Evolutionary conservation across 257 asterid species (phyloP).

Genomic region (Ilex asprella): DNA sequence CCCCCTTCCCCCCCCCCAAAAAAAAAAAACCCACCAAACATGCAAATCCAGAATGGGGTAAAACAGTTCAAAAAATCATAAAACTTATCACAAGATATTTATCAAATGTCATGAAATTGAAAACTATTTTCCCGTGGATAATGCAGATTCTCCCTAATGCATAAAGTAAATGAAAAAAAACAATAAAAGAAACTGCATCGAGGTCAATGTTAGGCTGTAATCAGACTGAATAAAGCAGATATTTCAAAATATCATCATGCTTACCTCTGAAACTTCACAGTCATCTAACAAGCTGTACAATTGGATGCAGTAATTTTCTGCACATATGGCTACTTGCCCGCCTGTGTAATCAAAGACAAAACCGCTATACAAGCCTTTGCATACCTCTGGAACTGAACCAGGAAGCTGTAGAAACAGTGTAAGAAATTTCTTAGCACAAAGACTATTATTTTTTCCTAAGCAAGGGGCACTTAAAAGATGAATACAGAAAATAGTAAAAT

Average conservation of each 20-base stretch:
- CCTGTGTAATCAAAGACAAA: slow-evolving; percentile 44
- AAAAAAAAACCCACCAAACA: too few relatives aligned
- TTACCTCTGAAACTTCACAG: slow-evolving; percentile 85
- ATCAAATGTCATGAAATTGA: too few relatives aligned
- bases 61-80: too few relatives aligned
- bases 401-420: slow-evolving; percentile 54
- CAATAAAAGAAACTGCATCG: too few relatives aligned
- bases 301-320: slow-evolving; percentile 85
- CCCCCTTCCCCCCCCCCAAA: too few relatives aligned
- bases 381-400: slow-evolving; percentile 37
- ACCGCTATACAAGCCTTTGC: slow-evolving; percentile 39
- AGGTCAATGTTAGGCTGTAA: background rate
- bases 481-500: background rate
- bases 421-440: slow-evolving; percentile 6
- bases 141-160: too few relatives aligned
- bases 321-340: slow-evolving; percentile 66
- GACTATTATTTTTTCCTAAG: background rate
- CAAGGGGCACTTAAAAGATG: background rate
- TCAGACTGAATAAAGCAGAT: slow-evolving; percentile 9
- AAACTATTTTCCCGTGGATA: too few relatives aligned
- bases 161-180: too few relatives aligned
- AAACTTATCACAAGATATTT: too few relatives aligned
- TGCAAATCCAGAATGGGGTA: too few relatives aligned
- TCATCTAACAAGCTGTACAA: slow-evolving; percentile 75
- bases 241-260: slow-evolving; percentile 3